Evolutionary conservation across 1,284 basidiomycete genomes (phyloP).

Genomic region (Gomphus sp.): DNA sequence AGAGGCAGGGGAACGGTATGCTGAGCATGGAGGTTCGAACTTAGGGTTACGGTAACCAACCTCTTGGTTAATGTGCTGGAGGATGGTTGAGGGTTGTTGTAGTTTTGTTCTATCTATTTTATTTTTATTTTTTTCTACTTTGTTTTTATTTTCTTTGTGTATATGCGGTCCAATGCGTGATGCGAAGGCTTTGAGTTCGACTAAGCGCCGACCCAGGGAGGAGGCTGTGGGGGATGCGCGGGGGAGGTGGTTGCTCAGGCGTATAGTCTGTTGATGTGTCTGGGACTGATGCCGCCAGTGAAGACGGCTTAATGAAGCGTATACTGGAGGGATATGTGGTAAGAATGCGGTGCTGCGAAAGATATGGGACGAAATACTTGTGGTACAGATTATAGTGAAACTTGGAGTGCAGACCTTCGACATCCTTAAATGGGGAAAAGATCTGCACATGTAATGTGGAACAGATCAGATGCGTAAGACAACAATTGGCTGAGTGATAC

Average conservation of each 20-base stretch:
- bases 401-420: constrained; percentile 94
- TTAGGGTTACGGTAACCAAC: too few relatives aligned
- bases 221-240: too few relatives aligned
- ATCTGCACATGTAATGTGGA: constrained; percentile 44
- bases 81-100: too few relatives aligned
- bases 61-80: too few relatives aligned
- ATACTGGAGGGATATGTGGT: constrained; percentile 37
- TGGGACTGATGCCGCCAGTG: constrained; percentile 28
- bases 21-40: too few relatives aligned
- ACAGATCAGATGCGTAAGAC: not conserved
- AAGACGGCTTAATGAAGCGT: constrained; percentile 63
- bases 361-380: constrained; percentile 46
- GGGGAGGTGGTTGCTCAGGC: constrained; percentile 54
- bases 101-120: too few relatives aligned
- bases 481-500: constrained; percentile 24
- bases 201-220: too few relatives aligned
- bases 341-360: not conserved
- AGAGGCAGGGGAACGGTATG: too few relatives aligned
- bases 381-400: constrained; percentile 97
- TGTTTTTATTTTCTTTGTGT: too few relatives aligned
- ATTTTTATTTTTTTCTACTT: too few relatives aligned
- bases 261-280: constrained; percentile 11
- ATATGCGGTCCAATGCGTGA: too few relatives aligned
- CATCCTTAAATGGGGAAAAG: constrained; percentile 93
- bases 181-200: too few relatives aligned